A percentile compares a stretch with the other conserved stretches of the same genome.
Conservation (phyloP, 192 early-diverging fungal genomes). For the Umbelopsis sp. region DNA sequence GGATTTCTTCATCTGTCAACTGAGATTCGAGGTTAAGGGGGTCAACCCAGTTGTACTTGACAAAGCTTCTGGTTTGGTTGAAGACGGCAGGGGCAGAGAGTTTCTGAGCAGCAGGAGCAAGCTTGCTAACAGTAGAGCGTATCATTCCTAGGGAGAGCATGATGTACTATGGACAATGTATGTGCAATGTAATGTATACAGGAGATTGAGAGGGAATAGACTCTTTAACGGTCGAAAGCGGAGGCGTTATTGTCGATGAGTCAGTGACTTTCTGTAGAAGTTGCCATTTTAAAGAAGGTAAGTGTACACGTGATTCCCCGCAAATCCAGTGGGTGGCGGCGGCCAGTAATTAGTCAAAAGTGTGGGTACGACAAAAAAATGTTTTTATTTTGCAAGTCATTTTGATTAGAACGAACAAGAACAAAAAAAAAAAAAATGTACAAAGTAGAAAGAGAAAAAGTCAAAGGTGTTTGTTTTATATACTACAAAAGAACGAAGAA, state of each 20-base stretch:
- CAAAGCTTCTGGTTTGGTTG: conserved; percentile 37
- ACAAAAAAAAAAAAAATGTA: background rate
- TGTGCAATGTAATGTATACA: background rate
- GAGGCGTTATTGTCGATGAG: background rate
- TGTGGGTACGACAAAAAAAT: background rate
- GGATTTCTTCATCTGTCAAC: conserved; percentile 90
- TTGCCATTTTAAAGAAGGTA: background rate
- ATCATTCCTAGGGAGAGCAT: conserved; percentile 15
- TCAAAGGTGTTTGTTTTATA: background rate
- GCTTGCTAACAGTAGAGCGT: conserved; percentile 13
- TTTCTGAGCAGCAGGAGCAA: conserved; percentile 13
- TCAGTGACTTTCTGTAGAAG: background rate
- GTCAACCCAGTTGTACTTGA: conserved; percentile 85
- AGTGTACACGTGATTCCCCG: conserved; percentile 16
- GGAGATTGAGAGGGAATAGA: background rate
- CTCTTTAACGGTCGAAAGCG: background rate
- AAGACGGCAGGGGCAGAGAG: background rate
- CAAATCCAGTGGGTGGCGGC: background rate
- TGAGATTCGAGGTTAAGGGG: conserved; percentile 79
- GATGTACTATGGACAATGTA: background rate
- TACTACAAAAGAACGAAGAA: conserved; percentile 16
- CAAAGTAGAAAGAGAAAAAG: background rate
- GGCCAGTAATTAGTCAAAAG: background rate
- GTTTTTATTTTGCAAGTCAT: too few species aligned
- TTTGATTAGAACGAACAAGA: too few species aligned